phyloP scores from a whole-genome alignment of 768 basidiomycete genomes.

The Kwoniella sp. region DNA sequence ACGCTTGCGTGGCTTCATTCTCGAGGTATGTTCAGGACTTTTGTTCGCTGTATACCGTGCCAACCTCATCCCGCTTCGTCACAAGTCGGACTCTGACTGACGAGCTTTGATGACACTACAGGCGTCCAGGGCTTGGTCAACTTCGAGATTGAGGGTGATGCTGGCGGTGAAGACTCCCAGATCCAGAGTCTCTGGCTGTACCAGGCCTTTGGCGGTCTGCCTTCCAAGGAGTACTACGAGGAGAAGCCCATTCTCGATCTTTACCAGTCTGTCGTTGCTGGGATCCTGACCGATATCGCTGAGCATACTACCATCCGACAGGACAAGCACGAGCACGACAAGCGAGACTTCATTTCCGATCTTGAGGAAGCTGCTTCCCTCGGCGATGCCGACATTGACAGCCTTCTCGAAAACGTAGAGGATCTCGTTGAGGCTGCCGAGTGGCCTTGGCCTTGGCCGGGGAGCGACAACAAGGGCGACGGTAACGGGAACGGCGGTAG shows the following conservation, averaged over 20 bases:
- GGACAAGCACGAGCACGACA: slow-evolving; percentile 10
- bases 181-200: slow-evolving; percentile 82
- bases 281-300: slow-evolving; percentile 67
- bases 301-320: slow-evolving; percentile 25
- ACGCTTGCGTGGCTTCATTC: slow-evolving; percentile 85
- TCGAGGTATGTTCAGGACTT: slow-evolving; percentile 69
- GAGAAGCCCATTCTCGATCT: slow-evolving; percentile 71
- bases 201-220: slow-evolving; percentile 78
- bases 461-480: slow-evolving; percentile 33
- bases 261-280: slow-evolving; percentile 70
- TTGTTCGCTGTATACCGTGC: too few species aligned
- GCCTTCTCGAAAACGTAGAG: slow-evolving; percentile 42
- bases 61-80: neutral
- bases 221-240: slow-evolving; percentile 92
- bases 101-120: slow-evolving; percentile 57
- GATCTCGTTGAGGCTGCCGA: slow-evolving; percentile 7
- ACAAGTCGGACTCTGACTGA: too few species aligned
- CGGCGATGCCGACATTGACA: slow-evolving; percentile 65
- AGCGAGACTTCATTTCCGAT: slow-evolving; percentile 31
- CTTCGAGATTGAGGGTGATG: slow-evolving; percentile 86
- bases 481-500: slow-evolving; percentile 7
- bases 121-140: slow-evolving; percentile 76
- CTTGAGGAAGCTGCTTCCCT: slow-evolving; percentile 17
- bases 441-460: slow-evolving; percentile 63
- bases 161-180: slow-evolving; percentile 76